Base-by-base conservation (phyloP, 768 basidiomycete genomes). In the Kwoniella europaea region DNA sequence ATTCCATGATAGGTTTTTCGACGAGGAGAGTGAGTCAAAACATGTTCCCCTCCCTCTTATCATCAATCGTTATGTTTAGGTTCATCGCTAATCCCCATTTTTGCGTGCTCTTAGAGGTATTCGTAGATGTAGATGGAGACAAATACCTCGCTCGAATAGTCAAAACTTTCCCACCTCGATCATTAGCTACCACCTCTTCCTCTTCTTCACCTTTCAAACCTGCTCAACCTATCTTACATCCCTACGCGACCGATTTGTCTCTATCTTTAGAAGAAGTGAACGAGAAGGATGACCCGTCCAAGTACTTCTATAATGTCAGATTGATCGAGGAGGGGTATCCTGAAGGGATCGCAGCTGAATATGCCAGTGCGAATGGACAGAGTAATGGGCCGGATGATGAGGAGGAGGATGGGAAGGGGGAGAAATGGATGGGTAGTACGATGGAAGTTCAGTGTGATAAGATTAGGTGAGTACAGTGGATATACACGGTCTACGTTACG, bases 1-100 rank as follows among this genome's bases (percentile, higher is more conserved):
- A 64, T 98, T 94, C 88, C 94, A 94, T 78, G 92, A 98, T 85
- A 89, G 97, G 41, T 99, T 94, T 84, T 98, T 94, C 84, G 86
- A 88, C 54, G 90, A 89, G 75, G 97, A 99, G 85, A 91, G 94
- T 95, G 79, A 71, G 94, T 89, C 41, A 9, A 4, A 5, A 41
- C 44, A n/a, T 55, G 50, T 16, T 52, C 50, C 10, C 20, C 50
- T 16, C 20, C n/a, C n/a, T 20, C 22, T n/a, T 63, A 15, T 27
- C 5, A 44, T 29, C 22, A 22, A 20, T n/a, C n/a, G 3, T 41
- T 7, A 57, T n/a, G 54, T 15, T 44, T 3, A 53, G 29, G 1
- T 2, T 22, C 44, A 58, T 12, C 15, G 41, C 27, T 54, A 55
- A 52, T 52, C 35, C 35, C 10, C 10, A 57, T 61, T 24, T 53